Evolutionary conservation across 2,329 filamentous ascomycete species (phyloP).

Genomic region (Ascochyta viciae-villosae): DNA sequence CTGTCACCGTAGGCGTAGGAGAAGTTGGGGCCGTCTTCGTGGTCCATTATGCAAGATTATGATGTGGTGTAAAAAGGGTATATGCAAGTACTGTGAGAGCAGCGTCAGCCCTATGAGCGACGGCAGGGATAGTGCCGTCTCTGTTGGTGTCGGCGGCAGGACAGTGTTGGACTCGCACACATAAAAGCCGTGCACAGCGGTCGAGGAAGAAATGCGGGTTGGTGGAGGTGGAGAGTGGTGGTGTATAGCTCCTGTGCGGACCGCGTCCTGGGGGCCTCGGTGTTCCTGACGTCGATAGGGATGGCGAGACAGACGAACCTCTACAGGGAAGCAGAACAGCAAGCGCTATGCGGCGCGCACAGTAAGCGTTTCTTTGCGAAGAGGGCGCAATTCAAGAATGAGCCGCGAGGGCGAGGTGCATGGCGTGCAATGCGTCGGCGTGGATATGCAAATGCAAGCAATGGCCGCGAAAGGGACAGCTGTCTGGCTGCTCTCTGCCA

Average conservation of each 20-base stretch:
- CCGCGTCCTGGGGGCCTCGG: slow-evolving; percentile 12
- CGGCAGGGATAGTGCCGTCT: not conserved
- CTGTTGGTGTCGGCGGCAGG: not conserved
- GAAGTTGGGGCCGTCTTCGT: slow-evolving; percentile 50
- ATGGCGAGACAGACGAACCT: slow-evolving; percentile 36
- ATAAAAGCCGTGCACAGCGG: not conserved
- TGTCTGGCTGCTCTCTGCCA: slow-evolving; percentile 24
- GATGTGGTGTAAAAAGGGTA: slow-evolving; percentile 38
- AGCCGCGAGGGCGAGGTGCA: slow-evolving; percentile 32
- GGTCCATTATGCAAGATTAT: slow-evolving; percentile 43
- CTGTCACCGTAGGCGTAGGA: slow-evolving; percentile 48
- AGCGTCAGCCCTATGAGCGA: slow-evolving; percentile 31
- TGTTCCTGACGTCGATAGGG: slow-evolving; percentile 12
- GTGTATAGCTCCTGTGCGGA: too few species aligned
- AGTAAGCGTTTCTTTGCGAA: slow-evolving; percentile 5
- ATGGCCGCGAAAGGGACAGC: slow-evolving; percentile 32
- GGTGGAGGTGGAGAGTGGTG: not conserved
- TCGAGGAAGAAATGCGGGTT: not conserved
- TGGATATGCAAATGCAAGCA: not conserved
- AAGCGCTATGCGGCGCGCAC: slow-evolving; percentile 18
- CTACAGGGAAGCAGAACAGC: slow-evolving; percentile 40
- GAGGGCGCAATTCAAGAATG: slow-evolving; percentile 28
- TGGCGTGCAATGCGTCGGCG: slow-evolving; percentile 22
- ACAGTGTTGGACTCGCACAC: too few species aligned
- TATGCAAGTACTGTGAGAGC: slow-evolving; percentile 41